Base-by-base conservation (phyloP, 179 eudicot genomes). In the Pouteria campechiana region DNA sequence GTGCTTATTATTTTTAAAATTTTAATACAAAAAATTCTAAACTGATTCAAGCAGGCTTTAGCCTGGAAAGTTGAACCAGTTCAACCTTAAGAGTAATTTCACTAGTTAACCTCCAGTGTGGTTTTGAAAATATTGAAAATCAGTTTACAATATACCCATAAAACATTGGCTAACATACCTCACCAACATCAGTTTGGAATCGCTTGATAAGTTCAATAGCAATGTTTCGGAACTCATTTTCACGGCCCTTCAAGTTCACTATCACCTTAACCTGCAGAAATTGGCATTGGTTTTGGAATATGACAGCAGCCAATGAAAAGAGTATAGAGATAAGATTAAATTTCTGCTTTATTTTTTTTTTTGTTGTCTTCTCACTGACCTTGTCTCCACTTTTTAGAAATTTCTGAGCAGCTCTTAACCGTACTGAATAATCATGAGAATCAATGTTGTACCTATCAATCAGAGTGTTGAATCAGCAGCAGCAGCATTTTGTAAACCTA, bases 341-440 rank as follows among this genome's bases (percentile, higher is more conserved):
- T n/a, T n/a, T n/a, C n/a, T 24, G 25, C 27, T 35, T 7, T 2
- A 34, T 46, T 15, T 13, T 3, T 6, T 4, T 14, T 20, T 4
- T 34, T 16, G 19, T 0, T 32, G 11, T 32, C 38, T 8, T 33
- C 32, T 13, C 19, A 35, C 37, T 31, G 34, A 89, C 97, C 95
- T 81, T 89, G 61, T 89, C 83, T 25, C 97, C 97, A 25, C 74
- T 86, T 51, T 66, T 81, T 72, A 89, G 47, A 66, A 89, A 89
- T 62, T 68, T 89, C 59, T 65, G 61, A 53, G 95, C 93, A 39
- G 97, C 95, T 72, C 55, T 85, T 59, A 89, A 56, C 16, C 95
- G 95, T 44, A 89, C 97, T 10, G 85, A 45, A 55, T 89, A 89
- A 70, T 89, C 97, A 57, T 89, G 97, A 37, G 65, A 74, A 62